Conservation (phyloP, 306 rosid genomes). For the Rosa multiflora region DNA sequence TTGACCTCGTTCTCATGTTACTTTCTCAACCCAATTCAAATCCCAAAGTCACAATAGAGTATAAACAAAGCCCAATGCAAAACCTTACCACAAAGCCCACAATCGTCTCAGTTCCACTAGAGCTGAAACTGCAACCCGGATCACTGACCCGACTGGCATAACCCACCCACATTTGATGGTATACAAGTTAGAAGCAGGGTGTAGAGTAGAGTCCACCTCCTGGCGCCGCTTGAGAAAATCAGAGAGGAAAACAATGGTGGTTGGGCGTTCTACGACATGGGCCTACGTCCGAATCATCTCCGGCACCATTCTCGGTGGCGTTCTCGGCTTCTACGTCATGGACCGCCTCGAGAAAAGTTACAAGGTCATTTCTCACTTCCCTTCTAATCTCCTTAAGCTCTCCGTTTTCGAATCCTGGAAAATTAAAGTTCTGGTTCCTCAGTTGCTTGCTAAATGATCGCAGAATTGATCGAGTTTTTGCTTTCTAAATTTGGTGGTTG, state of each 20-base stretch:
- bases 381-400: not conserved
- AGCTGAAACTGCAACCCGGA: not conserved
- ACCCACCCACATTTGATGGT: not conserved
- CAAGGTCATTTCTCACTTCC: constrained; percentile 46
- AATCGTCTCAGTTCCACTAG: not conserved
- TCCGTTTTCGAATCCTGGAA: not conserved
- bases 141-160: not conserved
- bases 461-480: not conserved
- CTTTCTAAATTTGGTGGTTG: not conserved
- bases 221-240: constrained; percentile 22
- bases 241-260: constrained; percentile 19
- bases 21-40: too few species aligned
- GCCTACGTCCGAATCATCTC: constrained; percentile 67
- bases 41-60: not conserved
- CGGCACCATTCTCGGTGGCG: constrained; percentile 71
- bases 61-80: not conserved
- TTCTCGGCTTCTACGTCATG: constrained; percentile 89
- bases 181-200: not conserved
- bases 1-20: too few species aligned
- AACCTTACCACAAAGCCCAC: not conserved
- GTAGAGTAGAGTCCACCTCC: not conserved
- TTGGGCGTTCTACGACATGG: constrained; percentile 54
- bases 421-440: not conserved
- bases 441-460: not conserved
- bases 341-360: constrained; percentile 64